Evolutionary conservation across 768 basidiomycete species (phyloP).

Genomic region (Psilocybe subaeruginosa): DNA sequence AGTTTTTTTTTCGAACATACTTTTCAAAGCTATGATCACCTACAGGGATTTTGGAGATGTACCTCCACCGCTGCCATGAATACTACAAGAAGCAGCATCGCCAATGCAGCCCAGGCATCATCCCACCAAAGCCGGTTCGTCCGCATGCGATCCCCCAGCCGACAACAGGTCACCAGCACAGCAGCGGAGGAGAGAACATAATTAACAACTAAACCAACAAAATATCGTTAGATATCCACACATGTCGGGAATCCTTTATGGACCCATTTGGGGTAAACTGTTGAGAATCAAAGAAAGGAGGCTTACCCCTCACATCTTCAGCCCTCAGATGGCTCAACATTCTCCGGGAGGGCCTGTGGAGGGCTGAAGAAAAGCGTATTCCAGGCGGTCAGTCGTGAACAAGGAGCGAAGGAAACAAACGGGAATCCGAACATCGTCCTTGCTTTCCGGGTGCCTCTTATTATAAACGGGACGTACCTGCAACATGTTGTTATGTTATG

Average conservation of each 20-base stretch:
- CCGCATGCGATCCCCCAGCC: slow-evolving; percentile 22
- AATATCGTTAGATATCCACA: not conserved
- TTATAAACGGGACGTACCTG: not conserved
- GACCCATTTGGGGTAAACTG: no score
- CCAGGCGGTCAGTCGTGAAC: not conserved
- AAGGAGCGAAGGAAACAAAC: not conserved
- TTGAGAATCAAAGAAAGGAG: no score
- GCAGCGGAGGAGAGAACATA: slow-evolving; percentile 20
- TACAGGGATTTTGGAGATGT: slow-evolving; percentile 26
- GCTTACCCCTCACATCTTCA: slow-evolving; percentile 13
- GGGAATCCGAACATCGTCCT: not conserved
- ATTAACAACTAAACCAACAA: slow-evolving; percentile 13
- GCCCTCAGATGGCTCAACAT: slow-evolving; percentile 4
- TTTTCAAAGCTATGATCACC: not conserved
- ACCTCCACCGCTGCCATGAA: slow-evolving; percentile 25
- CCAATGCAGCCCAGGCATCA: slow-evolving; percentile 24
- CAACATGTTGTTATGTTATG: not conserved
- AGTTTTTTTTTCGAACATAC: no score
- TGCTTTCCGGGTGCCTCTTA: not conserved
- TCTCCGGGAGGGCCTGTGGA: not conserved
- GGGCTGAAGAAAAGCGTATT: not conserved
- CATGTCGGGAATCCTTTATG: not conserved
- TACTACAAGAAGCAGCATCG: slow-evolving; percentile 19
- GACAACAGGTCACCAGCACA: slow-evolving; percentile 21
- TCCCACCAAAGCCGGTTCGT: slow-evolving; percentile 24